Percentiles rank a stretch among this genome's conserved stretches.
Evolutionary conservation across 2,329 filamentous ascomycete genomes (phyloP).

Genomic region (Fusarium napiforme): DNA sequence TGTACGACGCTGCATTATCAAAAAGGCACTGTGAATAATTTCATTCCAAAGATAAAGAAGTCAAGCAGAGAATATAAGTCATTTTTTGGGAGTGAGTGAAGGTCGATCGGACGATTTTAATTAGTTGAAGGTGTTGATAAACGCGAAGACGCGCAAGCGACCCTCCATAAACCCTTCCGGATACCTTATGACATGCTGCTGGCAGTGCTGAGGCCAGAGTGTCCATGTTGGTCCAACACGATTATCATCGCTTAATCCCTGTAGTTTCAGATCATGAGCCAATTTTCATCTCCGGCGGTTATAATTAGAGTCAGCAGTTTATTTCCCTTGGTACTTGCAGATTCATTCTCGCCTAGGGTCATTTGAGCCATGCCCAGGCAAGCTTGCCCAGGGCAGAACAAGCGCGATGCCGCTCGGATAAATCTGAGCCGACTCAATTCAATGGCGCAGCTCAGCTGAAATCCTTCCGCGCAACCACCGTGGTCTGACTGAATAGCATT

Average conservation of each 20-base stretch:
- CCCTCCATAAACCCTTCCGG: neutral
- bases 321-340: neutral
- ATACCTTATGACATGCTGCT: neutral
- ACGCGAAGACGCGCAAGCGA: neutral
- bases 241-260: neutral
- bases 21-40: accelerated
- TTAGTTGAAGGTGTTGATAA: neutral
- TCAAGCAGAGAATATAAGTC: too few relatives aligned
- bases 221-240: neutral
- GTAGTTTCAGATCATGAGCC: neutral
- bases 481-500: neutral
- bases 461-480: too few relatives aligned
- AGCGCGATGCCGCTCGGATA: neutral
- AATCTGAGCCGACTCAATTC: neutral
- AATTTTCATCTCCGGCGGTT: accelerated
- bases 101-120: neutral
- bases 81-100: too few relatives aligned
- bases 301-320: neutral
- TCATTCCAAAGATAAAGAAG: accelerated
- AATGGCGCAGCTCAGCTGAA: neutral
- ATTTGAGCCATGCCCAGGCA: neutral
- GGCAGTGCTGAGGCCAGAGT: neutral
- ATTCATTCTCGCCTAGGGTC: too few relatives aligned
- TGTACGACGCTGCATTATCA: neutral
- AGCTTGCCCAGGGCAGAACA: neutral